Evolutionary conservation across 2,329 filamentous ascomycete genomes (phyloP).

Genomic region (Epichloe baconii): DNA sequence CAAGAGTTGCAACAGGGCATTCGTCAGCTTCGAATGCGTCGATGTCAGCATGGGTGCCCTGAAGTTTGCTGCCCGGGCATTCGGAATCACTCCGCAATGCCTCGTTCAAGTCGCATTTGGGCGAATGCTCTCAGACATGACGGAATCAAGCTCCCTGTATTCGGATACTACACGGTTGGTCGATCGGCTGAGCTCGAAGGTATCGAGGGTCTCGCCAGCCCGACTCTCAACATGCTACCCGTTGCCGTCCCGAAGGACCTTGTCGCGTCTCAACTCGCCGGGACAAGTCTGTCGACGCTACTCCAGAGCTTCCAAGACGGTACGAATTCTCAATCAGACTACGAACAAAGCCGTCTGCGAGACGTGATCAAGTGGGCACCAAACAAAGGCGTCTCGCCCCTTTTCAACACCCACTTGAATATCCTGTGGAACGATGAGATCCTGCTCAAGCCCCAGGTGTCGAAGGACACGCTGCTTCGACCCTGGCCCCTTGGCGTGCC

Average conservation of each 20-base stretch:
- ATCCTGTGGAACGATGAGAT: conserved; percentile 4
- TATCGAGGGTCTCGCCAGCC: not conserved
- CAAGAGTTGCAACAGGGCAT: not conserved
- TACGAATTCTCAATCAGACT: not conserved
- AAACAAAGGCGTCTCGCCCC: not conserved
- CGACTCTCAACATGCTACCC: not conserved
- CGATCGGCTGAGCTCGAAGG: not conserved
- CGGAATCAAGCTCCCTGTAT: not conserved
- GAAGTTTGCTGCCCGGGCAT: conserved; percentile 2
- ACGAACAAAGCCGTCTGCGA: conserved; percentile 4
- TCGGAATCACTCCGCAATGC: conserved; percentile 2
- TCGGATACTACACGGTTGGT: not conserved
- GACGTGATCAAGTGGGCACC: conserved; percentile 1
- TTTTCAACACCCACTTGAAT: conserved; percentile 4
- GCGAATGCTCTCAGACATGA: not conserved
- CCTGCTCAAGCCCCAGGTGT: not conserved
- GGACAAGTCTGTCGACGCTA: not conserved
- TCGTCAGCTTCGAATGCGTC: conserved; percentile 1
- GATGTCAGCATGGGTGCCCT: conserved; percentile 1
- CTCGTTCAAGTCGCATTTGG: conserved; percentile 5
- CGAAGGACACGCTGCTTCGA: not conserved
- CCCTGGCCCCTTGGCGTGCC: not conserved
- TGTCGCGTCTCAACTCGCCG: not conserved
- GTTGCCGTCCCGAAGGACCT: not conserved
- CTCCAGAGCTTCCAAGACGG: conserved; percentile 1